Conservation (phyloP, 2,329 filamentous ascomycete species). For the Lachnellula subtilissima region DNA sequence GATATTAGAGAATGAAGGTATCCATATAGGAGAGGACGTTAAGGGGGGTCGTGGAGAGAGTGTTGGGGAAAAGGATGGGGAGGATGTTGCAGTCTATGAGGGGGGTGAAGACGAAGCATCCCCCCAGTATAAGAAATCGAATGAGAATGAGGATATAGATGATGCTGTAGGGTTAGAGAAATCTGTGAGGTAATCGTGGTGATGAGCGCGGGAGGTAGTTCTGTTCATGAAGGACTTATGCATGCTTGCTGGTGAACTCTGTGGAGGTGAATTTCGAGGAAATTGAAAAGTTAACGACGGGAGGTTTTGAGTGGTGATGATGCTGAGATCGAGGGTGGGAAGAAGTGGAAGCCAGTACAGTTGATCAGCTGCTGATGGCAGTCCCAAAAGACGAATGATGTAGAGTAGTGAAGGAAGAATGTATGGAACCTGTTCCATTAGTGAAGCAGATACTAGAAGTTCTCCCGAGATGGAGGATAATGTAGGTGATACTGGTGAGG, state of each 20-base stretch:
- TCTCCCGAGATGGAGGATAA: too few relatives aligned
- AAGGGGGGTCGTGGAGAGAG: constrained; percentile 31
- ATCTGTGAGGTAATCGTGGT: too few relatives aligned
- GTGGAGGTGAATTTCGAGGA: background rate
- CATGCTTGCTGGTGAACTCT: background rate
- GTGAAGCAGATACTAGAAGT: too few relatives aligned
- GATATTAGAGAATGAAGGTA: too few relatives aligned
- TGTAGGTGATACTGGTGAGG: constrained; percentile 4
- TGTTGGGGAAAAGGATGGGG: background rate
- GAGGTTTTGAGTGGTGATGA: constrained; percentile 3
- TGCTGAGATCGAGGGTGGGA: constrained; percentile 2
- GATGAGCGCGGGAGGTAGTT: too few relatives aligned
- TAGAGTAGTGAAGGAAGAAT: background rate
- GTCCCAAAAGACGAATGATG: background rate
- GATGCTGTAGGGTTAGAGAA: too few relatives aligned
- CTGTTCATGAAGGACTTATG: constrained; percentile 25
- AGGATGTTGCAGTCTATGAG: background rate
- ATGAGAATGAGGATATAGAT: background rate
- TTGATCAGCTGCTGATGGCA: background rate
- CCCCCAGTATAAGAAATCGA: background rate
- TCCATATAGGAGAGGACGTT: background rate
- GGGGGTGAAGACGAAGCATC: too few relatives aligned
- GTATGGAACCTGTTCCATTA: too few relatives aligned
- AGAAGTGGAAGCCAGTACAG: background rate
- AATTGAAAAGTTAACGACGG: background rate